Percentiles rank a stretch among this genome's conserved stretches.
Evolutionary conservation across 1,139 yeast genomes (phyloP).

Genomic region (Pichia sp.): DNA sequence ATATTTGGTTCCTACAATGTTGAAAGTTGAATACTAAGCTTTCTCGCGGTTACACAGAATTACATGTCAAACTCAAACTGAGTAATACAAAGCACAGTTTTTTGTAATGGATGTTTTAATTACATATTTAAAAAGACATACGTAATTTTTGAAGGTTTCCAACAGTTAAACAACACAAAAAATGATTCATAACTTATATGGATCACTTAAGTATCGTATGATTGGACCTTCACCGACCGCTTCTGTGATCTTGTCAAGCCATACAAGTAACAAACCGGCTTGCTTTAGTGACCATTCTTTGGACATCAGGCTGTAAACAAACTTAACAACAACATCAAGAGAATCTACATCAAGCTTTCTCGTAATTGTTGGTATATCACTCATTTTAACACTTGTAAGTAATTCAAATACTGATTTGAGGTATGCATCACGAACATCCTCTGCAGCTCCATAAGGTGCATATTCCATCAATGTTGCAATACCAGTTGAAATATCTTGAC

Average conservation of each 20-base stretch:
- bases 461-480: slow-evolving; percentile 53
- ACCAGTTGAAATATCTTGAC: slow-evolving; percentile 68
- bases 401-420: slow-evolving; percentile 65
- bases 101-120: too few species aligned
- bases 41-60: too few species aligned
- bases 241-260: slow-evolving; percentile 90
- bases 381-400: slow-evolving; percentile 65
- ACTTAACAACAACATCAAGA: slow-evolving; percentile 75
- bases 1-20: too few species aligned
- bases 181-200: slow-evolving; percentile 14
- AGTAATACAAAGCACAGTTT: too few species aligned
- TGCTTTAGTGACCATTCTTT: slow-evolving; percentile 72
- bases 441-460: slow-evolving; percentile 81
- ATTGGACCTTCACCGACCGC: slow-evolving; percentile 84
- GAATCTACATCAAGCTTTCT: slow-evolving; percentile 53
- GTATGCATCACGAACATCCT: slow-evolving; percentile 43
- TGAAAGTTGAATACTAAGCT: too few species aligned
- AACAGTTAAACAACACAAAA: background rate
- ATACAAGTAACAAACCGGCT: slow-evolving; percentile 76
- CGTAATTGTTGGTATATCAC: slow-evolving; percentile 59
- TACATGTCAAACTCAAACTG: too few species aligned
- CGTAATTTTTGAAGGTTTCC: too few species aligned
- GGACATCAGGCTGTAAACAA: slow-evolving; percentile 80
- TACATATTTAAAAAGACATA: too few species aligned
- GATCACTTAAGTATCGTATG: slow-evolving; percentile 73